Base-by-base conservation (phyloP, 2,329 filamentous ascomycete genomes). In the Chrysoporthe deuterocubensis region DNA sequence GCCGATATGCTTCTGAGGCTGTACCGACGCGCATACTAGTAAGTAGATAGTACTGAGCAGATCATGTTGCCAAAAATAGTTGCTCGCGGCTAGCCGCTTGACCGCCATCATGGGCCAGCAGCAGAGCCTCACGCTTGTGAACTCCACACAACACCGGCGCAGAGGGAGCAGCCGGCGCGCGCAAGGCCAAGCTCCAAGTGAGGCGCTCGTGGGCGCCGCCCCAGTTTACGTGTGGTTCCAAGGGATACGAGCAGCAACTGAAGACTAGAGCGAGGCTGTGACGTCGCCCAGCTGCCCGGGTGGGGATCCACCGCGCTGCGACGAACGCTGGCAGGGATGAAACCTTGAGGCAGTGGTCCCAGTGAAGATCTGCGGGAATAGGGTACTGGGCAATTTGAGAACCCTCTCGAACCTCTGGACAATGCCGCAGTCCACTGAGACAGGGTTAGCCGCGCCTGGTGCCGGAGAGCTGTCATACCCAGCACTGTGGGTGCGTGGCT, bases 11-110 rank as follows among this genome's bases (percentile, higher is more conserved):
- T 26, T 26, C 26, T 26, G 26, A 26, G 26, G 26, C 26, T 26
- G 26, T 26, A 26, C 26, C 26, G 26, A 26, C 26, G 7, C 46
- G 18, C 6, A 48, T 26, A 2, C 21, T 26, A 52, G 21, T 9
- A 32, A 4, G 26, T 50, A 32, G 9, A 26, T 26, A 26, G 43
- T 21, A 50, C 7, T 9, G 3, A 54, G 66, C 42, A 67, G 56
- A 65, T 65, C 62, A 21, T 37, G 37, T 46, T 62, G 26, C 66
- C 66, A 61, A 67, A 65, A 68, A 68, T 58, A 65, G 57, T 21
- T 14, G 37, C 16, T 11, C 4, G 8, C 18, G 18, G 58, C 48
- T 57, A 13, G 57, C 40, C 21, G 64, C 40, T 54, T 56, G 32
- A 37, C 52, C 21, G 48, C 48, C n/a, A 13, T 8, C 52, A 2